Percentiles rank a stretch among this genome's conserved stretches.
Conservation (phyloP, 805 yeast species). For the Clavispora phyllophila region DNA sequence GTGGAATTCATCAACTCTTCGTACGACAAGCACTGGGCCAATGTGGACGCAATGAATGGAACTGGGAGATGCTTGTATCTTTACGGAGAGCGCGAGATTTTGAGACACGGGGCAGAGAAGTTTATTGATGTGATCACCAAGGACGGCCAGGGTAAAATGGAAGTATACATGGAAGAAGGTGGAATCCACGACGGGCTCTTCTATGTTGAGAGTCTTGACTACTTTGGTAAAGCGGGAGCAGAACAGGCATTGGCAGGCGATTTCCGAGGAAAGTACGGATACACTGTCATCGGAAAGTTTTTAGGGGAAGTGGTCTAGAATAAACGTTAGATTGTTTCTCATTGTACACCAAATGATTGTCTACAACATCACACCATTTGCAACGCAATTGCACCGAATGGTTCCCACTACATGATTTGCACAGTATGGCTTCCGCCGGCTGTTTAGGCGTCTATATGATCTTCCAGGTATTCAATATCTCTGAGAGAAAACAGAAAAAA, state of each 20-base stretch:
- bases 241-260: slow-evolving; percentile 21
- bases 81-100: slow-evolving; percentile 30
- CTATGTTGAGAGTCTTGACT: slow-evolving; percentile 32
- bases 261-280: slow-evolving; percentile 18
- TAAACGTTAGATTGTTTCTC: neutral
- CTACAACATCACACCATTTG: too few relatives aligned
- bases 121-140: slow-evolving; percentile 18
- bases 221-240: slow-evolving; percentile 17
- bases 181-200: slow-evolving; percentile 33
- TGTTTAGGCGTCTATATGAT: too few relatives aligned
- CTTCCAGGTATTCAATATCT: too few relatives aligned
- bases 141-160: slow-evolving; percentile 14
- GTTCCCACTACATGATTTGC: too few relatives aligned
- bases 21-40: slow-evolving; percentile 22
- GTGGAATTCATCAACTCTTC: slow-evolving; percentile 21
- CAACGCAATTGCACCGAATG: too few relatives aligned
- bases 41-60: slow-evolving; percentile 21
- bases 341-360: too few relatives aligned
- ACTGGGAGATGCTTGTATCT: slow-evolving; percentile 18
- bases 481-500: slow-evolving; percentile 21
- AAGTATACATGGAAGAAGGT: slow-evolving; percentile 23
- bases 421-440: too few relatives aligned
- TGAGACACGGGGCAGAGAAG: slow-evolving; percentile 25
- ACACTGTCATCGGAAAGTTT: slow-evolving; percentile 14
- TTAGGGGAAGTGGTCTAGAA: slow-evolving; percentile 9